Conservation (phyloP, 768 basidiomycete species). For the Fomitopsis serialis region DNA sequence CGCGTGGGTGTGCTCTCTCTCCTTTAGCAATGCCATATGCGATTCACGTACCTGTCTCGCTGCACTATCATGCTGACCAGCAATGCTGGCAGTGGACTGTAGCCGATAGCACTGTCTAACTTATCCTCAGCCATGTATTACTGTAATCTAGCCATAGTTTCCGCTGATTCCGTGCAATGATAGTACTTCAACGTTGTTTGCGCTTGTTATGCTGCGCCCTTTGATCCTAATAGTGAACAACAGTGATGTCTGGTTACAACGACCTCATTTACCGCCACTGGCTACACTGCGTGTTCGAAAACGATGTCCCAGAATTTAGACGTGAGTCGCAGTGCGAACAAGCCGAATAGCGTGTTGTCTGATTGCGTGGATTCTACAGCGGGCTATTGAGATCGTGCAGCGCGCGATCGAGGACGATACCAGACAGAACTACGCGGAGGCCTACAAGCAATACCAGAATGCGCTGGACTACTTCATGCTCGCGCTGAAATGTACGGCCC, state of each 20-base stretch:
- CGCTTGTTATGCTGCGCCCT: conserved; percentile 12
- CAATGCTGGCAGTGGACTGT: background rate
- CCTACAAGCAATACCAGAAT: conserved; percentile 94
- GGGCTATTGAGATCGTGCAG: conserved; percentile 89
- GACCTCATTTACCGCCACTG: conserved; percentile 2
- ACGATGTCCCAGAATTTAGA: conserved; percentile 22
- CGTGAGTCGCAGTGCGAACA: conserved; percentile 11
- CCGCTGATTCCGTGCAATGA: background rate
- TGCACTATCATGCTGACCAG: background rate
- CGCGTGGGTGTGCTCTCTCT: conserved; percentile 5
- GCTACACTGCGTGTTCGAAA: conserved; percentile 2
- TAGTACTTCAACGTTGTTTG: conserved; percentile 13
- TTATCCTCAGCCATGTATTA: conserved; percentile 2
- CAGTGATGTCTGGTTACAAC: conserved; percentile 3
- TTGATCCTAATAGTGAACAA: conserved; percentile 14
- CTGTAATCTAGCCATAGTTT: conserved; percentile 6
- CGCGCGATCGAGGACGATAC: conserved; percentile 89
- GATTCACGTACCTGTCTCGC: background rate
- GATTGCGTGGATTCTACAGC: conserved; percentile 29
- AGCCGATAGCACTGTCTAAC: background rate
- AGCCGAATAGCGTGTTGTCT: background rate
- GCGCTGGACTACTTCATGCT: conserved; percentile 98
- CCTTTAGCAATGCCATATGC: conserved; percentile 4
- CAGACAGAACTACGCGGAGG: conserved; percentile 90
- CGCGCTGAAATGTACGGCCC: conserved; percentile 76